Conservation (phyloP, 2,329 filamentous ascomycete species). For the Macrophomina pseudophaseolina region DNA sequence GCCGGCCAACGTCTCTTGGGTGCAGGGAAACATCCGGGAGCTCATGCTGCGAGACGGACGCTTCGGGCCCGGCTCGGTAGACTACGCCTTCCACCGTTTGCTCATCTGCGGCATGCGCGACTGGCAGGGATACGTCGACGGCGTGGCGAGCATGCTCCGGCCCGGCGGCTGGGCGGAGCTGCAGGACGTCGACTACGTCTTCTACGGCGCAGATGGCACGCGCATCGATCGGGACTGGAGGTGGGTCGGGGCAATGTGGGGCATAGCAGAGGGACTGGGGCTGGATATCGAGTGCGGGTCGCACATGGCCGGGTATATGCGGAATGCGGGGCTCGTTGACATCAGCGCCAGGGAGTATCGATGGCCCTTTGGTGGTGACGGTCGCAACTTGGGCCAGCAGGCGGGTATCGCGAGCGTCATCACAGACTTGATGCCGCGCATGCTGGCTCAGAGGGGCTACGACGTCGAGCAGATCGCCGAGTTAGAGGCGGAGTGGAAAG, state of each 20-base stretch:
- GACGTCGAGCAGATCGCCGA: not conserved
- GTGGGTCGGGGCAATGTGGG: not conserved
- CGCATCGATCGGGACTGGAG: not conserved
- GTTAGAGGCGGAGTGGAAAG: not conserved
- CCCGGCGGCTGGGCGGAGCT: conserved; percentile 1
- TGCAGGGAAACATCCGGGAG: not conserved
- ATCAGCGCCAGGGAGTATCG: not conserved
- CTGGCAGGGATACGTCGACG: not conserved
- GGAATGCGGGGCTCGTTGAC: not conserved
- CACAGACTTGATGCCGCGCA: not conserved
- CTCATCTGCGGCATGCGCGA: not conserved
- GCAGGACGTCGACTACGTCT: not conserved
- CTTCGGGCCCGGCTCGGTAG: not conserved
- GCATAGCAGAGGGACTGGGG: not conserved
- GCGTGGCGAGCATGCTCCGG: not conserved
- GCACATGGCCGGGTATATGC: not conserved
- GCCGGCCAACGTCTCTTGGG: not conserved
- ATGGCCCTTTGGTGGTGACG: not conserved
- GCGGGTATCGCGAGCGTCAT: not conserved
- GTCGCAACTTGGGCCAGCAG: not conserved
- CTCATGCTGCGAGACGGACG: not conserved
- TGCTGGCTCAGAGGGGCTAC: not conserved
- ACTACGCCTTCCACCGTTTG: not conserved
- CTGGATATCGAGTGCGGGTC: not conserved
- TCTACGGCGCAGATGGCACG: not conserved